phyloP scores from a whole-genome alignment of 805 yeast species.

The Kodamaea laetipori region DNA sequence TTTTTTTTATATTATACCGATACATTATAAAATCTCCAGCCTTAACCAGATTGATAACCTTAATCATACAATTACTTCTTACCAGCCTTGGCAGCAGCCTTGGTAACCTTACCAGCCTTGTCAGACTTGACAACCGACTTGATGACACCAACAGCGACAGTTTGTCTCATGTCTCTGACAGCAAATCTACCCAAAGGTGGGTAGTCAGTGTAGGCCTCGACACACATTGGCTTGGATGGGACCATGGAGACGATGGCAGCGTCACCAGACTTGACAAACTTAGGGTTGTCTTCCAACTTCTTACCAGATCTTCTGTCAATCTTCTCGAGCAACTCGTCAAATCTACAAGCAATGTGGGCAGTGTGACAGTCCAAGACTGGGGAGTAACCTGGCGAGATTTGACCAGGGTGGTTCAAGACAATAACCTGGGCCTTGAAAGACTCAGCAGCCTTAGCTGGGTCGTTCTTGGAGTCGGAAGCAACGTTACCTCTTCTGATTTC shows the following conservation, averaged over 20 bases:
- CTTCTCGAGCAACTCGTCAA: constrained; percentile 77
- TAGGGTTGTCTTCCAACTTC: constrained; percentile 35
- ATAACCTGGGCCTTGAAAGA: constrained; percentile 84
- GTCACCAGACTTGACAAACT: constrained; percentile 41
- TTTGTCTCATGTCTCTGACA: constrained; percentile 99
- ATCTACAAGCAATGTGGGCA: constrained; percentile 82
- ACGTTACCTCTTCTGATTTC: constrained; percentile 93
- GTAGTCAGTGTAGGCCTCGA: constrained; percentile 47
- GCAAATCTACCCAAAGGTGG: constrained; percentile 50
- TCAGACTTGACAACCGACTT: constrained; percentile 87
- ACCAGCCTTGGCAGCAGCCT: constrained; percentile 85
- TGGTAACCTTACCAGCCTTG: constrained; percentile 91
- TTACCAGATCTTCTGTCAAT: constrained; percentile 74
- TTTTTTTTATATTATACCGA: no score
- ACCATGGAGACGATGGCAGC: constrained; percentile 46
- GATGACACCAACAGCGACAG: constrained; percentile 99
- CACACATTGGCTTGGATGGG: constrained; percentile 48
- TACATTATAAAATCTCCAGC: no score
- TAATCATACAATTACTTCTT: constrained; percentile 64
- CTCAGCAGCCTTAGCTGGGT: constrained; percentile 78
- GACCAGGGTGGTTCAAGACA: constrained; percentile 91
- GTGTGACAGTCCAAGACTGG: constrained; percentile 93
- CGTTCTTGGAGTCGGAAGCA: constrained; percentile 87
- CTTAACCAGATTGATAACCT: no score
- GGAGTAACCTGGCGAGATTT: constrained; percentile 85